Percentiles rank a stretch among this genome's conserved stretches.
phyloP scores from a whole-genome alignment of 2,329 filamentous ascomycete species.

The Fusarium mangiferae region DNA sequence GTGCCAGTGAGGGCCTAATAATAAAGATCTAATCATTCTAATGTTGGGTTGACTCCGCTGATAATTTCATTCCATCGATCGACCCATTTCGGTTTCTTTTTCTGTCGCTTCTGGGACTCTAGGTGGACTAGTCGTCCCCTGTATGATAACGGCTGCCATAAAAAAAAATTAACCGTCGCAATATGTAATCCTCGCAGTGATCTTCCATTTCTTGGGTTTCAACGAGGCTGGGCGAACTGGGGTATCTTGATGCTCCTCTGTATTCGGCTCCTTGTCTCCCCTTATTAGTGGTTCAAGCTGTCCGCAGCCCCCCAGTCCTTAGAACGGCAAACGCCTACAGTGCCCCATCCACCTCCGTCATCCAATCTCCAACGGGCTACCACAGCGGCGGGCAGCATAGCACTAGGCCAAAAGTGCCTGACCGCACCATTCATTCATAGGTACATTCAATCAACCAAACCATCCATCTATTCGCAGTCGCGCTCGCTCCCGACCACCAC shows the following conservation, averaged over 20 bases:
- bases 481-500: slow-evolving; percentile 30
- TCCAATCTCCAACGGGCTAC: slow-evolving; percentile 37
- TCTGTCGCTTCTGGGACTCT: not conserved
- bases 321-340: slow-evolving; percentile 3
- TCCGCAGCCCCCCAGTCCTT: not conserved
- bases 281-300: slow-evolving; percentile 1
- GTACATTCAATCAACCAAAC: not conserved
- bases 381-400: not conserved
- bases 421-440: slow-evolving; percentile 35
- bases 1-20: slow-evolving; percentile 8
- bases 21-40: slow-evolving; percentile 3
- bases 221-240: slow-evolving; percentile 28
- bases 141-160: not conserved
- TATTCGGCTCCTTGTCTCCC: slow-evolving; percentile 11
- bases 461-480: slow-evolving; percentile 4
- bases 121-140: not conserved
- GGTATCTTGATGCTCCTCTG: slow-evolving; percentile 16
- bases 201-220: slow-evolving; percentile 4
- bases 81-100: slow-evolving; percentile 2
- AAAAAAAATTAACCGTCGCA: not conserved
- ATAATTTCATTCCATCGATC: slow-evolving; percentile 28
- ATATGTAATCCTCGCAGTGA: not conserved
- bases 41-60: slow-evolving; percentile 19
- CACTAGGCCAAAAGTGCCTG: slow-evolving; percentile 35
- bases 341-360: slow-evolving; percentile 31